Base-by-base conservation (phyloP, 2,329 filamentous ascomycete species). In the Beauveria sp. region DNA sequence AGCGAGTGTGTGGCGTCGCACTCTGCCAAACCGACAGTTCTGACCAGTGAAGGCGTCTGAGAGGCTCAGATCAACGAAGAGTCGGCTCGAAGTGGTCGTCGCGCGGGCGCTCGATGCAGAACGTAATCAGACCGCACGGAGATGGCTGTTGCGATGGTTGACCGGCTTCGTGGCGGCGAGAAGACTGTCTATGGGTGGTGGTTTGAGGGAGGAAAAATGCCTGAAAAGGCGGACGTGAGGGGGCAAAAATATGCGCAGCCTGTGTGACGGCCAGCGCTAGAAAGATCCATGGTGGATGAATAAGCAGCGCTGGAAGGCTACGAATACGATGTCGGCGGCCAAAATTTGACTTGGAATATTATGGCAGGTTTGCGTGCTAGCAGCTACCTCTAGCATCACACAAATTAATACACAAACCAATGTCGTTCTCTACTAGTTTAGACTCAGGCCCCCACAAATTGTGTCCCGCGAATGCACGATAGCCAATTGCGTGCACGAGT, bases 11-110 rank as follows among this genome's bases (percentile, higher is more conserved):
- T 58, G 42, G 58, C 55, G 65, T 50, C 60, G 48, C 57, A 64
- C 66, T 69, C 67, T 71, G 70, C 70, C 70, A 59, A 63, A 68
- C 71, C 72, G 71, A 73, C 73, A 69, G 73, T 74, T 76, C 74
- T 72, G 70, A 79, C 84, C 83, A 87, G 79, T 84, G 69, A 87
- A 87, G 84, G 84, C 78, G 80, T 87, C 84, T 79, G 79, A 73
- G 71, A 67, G 66, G 65, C 67, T 67, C 72, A 75, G 71, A 74
- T 68, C 72, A 72, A 65, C 65, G 71, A 75, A 71, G 64, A 71
- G 71, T 74, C 72, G 72, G 73, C 70, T 69, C 64, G 68, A 72
- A 73, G 69, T 67, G 68, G 67, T 69, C 63, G 67, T 64, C 66
- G 65, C 66, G 57, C 28, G 52, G 46, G 58, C 62, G 62, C 62